phyloP scores from a whole-genome alignment of 371 early-diverging fungal species.

The Dichotomocladium elegans region DNA sequence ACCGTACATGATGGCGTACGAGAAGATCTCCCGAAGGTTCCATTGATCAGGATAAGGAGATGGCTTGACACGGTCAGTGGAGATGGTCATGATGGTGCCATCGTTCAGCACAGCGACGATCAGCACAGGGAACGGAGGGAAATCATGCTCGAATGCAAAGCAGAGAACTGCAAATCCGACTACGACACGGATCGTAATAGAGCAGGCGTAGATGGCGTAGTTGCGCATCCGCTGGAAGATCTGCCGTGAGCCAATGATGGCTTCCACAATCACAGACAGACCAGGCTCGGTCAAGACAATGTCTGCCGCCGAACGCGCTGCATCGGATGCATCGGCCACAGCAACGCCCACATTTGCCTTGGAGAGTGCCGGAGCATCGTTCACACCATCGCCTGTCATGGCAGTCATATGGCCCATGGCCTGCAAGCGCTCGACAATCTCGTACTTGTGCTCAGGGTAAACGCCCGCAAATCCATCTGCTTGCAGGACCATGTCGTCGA shows the following conservation, averaged over 20 bases:
- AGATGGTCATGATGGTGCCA: slow-evolving; percentile 60
- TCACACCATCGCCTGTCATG: slow-evolving; percentile 96
- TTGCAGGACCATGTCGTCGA: slow-evolving; percentile 77
- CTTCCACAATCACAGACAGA: slow-evolving; percentile 68
- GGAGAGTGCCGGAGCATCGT: slow-evolving; percentile 92
- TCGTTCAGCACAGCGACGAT: slow-evolving; percentile 59
- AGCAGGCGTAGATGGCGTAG: slow-evolving; percentile 59
- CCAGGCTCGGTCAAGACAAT: slow-evolving; percentile 79
- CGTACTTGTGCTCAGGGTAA: slow-evolving; percentile 91
- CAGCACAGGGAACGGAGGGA: slow-evolving; percentile 62
- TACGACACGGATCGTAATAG: slow-evolving; percentile 59
- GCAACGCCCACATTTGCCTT: slow-evolving; percentile 82
- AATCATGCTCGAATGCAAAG: slow-evolving; percentile 55
- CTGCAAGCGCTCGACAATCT: slow-evolving; percentile 89
- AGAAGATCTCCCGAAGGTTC: slow-evolving; percentile 57
- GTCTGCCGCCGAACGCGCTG: slow-evolving; percentile 73
- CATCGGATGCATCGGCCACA: slow-evolving; percentile 76
- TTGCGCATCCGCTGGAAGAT: slow-evolving; percentile 71
- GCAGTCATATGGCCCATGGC: slow-evolving; percentile 74
- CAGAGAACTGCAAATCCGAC: slow-evolving; percentile 54
- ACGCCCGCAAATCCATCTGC: slow-evolving; percentile 89
- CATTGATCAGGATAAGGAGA: slow-evolving; percentile 55
- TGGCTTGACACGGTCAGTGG: slow-evolving; percentile 53
- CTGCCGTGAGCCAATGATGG: slow-evolving; percentile 60
- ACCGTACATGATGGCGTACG: slow-evolving; percentile 52